These are phyloP conservation scores for Aspergillus ruber DNA, from an alignment of 2,329 filamentous ascomycete genomes.

Conservation along the genomic window DNA sequence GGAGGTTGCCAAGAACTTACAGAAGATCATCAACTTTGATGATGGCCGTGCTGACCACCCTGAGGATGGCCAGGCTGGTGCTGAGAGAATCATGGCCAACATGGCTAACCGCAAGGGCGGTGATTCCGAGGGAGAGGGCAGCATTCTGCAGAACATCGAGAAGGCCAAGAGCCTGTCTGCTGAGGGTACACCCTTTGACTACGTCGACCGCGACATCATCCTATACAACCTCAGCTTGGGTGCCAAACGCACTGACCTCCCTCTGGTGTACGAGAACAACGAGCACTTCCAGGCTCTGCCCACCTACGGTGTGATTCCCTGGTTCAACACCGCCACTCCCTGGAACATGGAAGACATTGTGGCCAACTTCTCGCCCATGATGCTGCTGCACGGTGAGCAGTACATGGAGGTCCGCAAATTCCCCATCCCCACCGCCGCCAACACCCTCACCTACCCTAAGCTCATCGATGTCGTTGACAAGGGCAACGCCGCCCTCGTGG, in stretches of 20 bases:
- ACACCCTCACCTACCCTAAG: conserved; percentile 66
- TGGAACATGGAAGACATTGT: conserved; percentile 77
- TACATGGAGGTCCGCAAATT: conserved; percentile 91
- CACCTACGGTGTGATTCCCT: conserved; percentile 94
- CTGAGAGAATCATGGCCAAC: conserved; percentile 78
- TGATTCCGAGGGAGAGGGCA: conserved; percentile 46
- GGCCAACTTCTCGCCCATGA: conserved; percentile 96
- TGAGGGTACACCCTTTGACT: conserved; percentile 70
- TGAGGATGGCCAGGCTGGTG: conserved; percentile 65
- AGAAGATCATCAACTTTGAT: conserved; percentile 78
- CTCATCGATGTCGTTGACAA: conserved; percentile 96
- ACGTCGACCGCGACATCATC: conserved; percentile 79
- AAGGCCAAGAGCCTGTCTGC: conserved; percentile 65
- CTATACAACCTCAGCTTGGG: conserved; percentile 95
- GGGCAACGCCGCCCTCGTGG: conserved; percentile 78
- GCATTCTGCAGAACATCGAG: conserved; percentile 69
- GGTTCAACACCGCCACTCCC: conserved; percentile 74
- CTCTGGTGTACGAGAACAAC: conserved; percentile 80
- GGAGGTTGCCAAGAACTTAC: conserved; percentile 68
- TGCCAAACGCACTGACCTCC: conserved; percentile 81
- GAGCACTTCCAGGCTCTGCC: conserved; percentile 92
- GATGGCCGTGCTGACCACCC: conserved; percentile 83
- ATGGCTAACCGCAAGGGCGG: conserved; percentile 65
- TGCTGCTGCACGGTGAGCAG: conserved; percentile 97
- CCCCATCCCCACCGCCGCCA: conserved; percentile 79